Percentiles rank a stretch among this genome's conserved stretches.
Conservation (phyloP, 139 green algal species). For the Coelastrella sp. region DNA sequence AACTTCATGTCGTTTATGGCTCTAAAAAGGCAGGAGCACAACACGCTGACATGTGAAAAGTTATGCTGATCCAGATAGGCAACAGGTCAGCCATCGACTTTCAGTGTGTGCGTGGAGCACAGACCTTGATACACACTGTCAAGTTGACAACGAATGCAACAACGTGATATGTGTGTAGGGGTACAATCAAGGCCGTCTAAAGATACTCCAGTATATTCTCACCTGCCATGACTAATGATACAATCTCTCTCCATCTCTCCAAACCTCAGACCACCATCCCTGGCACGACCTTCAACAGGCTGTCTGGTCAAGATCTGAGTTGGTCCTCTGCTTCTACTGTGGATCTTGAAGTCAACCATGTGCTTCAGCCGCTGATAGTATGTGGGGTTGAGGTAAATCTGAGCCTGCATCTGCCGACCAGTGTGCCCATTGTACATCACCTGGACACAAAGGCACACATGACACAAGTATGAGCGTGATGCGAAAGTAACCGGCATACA, state of each 20-base stretch:
- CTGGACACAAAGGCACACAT: conserved; percentile 62
- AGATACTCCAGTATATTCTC: neutral
- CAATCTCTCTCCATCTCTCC: conserved; percentile 99
- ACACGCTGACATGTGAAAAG: neutral
- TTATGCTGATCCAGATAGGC: neutral
- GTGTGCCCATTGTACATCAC: conserved; percentile 98
- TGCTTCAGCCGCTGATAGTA: conserved; percentile 99
- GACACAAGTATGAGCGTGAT: neutral
- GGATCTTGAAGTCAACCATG: conserved; percentile 99
- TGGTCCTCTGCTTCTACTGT: conserved; percentile 87
- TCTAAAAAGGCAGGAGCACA: too few species aligned
- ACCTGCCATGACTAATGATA: conserved; percentile 92
- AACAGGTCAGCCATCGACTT: neutral
- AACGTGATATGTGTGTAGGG: too few species aligned
- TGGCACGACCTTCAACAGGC: conserved; percentile 94
- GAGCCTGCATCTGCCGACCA: conserved; percentile 68
- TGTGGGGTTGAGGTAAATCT: conserved; percentile 98
- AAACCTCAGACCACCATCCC: conserved; percentile 97
- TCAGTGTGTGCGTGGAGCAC: too few species aligned
- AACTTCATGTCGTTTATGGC: too few species aligned
- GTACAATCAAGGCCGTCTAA: too few species aligned
- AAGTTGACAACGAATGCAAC: too few species aligned
- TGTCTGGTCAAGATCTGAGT: conserved; percentile 96
- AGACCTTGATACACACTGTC: too few species aligned
- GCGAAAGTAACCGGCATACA: too few species aligned